These are phyloP conservation scores for Geosiphon pyriformis DNA, from an alignment of 192 early-diverging fungal genomes.

Conservation along the genomic window DNA sequence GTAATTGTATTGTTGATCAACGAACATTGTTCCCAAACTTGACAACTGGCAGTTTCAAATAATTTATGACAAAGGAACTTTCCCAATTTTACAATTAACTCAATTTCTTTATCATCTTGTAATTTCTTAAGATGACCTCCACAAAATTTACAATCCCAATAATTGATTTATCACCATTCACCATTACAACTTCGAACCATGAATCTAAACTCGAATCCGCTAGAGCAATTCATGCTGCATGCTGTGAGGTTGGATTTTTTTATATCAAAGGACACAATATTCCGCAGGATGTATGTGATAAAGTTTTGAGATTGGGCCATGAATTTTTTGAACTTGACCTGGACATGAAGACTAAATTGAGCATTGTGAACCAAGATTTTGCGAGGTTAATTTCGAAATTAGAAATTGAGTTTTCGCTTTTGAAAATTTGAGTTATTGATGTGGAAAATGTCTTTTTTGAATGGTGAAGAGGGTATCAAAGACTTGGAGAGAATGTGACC, in stretches of 20 bases:
- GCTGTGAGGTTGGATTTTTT: slow-evolving; percentile 41
- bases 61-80: too few species aligned
- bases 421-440: background rate
- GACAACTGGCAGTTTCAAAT: too few species aligned
- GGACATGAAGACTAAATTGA: slow-evolving; percentile 34
- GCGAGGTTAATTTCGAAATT: slow-evolving; percentile 27
- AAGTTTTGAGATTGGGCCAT: slow-evolving; percentile 29
- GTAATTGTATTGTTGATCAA: too few species aligned
- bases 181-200: background rate
- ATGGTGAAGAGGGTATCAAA: slow-evolving; percentile 40
- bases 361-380: slow-evolving; percentile 38
- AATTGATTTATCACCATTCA: slow-evolving; percentile 18
- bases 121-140: too few species aligned
- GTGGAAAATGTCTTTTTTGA: background rate
- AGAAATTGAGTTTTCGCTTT: background rate
- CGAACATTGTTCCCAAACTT: too few species aligned
- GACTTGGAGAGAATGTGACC: slow-evolving; percentile 48
- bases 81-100: too few species aligned
- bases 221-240: slow-evolving; percentile 33
- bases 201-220: slow-evolving; percentile 20
- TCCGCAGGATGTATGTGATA: slow-evolving; percentile 27
- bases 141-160: slow-evolving; percentile 10
- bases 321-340: slow-evolving; percentile 37
- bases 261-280: slow-evolving; percentile 40
- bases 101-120: too few species aligned